Conservation (phyloP, 2,329 filamentous ascomycete genomes). For the Fusarium hainanense region DNA sequence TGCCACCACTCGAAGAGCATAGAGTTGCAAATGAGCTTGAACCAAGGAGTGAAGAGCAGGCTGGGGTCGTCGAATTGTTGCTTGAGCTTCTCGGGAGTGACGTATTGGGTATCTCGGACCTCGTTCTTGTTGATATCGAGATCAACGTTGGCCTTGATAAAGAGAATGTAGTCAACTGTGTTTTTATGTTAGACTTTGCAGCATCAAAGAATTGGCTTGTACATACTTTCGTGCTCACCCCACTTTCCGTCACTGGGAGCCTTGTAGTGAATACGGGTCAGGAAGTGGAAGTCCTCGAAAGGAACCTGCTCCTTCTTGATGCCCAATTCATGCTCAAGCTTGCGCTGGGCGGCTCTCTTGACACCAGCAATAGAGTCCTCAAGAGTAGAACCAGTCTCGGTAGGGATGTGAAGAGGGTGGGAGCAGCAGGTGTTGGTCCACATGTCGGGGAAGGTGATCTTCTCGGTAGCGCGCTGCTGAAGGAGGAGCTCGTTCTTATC, state of each 20-base stretch:
- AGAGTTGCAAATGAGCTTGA: conserved; percentile 97
- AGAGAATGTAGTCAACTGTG: conserved; percentile 96
- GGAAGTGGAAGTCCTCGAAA: conserved; percentile 89
- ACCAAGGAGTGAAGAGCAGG: conserved; percentile 96
- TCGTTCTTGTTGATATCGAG: conserved; percentile 87
- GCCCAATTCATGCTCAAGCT: conserved; percentile 93
- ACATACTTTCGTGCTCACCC: conserved; percentile 97
- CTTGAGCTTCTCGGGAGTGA: conserved; percentile 84
- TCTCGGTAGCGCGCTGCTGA: conserved; percentile 94
- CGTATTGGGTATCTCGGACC: conserved; percentile 85
- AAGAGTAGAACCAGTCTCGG: conserved; percentile 87
- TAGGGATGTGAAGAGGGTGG: conserved; percentile 90
- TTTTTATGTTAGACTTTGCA: conserved; percentile 15
- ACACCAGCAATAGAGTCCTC: conserved; percentile 84
- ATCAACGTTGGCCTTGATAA: conserved; percentile 94
- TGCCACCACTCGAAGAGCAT: conserved; percentile 99
- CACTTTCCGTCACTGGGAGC: conserved; percentile 97
- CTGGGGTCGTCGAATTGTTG: conserved; percentile 82
- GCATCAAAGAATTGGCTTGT: background rate
- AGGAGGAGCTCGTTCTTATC: conserved; percentile 90
- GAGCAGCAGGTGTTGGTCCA: conserved; percentile 99
- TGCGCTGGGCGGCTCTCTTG: conserved; percentile 91
- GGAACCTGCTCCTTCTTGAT: conserved; percentile 92
- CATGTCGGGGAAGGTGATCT: conserved; percentile 99
- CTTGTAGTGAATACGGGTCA: conserved; percentile 98